Evolutionary conservation across 345 rosid species (phyloP).

Genomic region (Nephelium lappaceum): DNA sequence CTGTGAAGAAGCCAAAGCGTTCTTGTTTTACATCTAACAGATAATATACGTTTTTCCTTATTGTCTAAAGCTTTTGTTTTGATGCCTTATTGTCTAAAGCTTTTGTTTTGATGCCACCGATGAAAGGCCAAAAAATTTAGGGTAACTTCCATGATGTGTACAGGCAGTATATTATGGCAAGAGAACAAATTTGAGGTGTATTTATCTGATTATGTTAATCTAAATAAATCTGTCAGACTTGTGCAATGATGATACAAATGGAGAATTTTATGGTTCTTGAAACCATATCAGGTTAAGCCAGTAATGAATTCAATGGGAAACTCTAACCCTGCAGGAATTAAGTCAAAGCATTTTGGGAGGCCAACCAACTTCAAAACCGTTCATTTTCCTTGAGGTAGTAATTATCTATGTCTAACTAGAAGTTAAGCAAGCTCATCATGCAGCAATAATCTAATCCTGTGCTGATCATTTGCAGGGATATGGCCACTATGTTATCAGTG

Average conservation of each 20-base stretch:
- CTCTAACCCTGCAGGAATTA: slow-evolving; percentile 48
- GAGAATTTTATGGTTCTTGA: background rate
- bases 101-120: background rate
- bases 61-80: background rate
- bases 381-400: slow-evolving; percentile 50
- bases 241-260: background rate
- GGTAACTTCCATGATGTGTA: background rate
- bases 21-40: background rate
- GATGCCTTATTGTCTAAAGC: background rate
- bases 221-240: background rate
- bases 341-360: slow-evolving; percentile 56
- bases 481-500: slow-evolving; percentile 50
- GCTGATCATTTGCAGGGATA: slow-evolving; percentile 46
- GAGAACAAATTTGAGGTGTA: background rate
- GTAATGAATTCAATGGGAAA: slow-evolving; percentile 10
- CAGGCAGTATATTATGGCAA: background rate
- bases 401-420: background rate
- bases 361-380: slow-evolving; percentile 39
- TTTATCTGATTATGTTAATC: background rate
- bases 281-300: slow-evolving; percentile 2
- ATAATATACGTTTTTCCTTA: background rate
- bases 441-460: background rate
- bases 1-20: background rate
- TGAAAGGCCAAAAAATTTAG: background rate
- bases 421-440: background rate